A percentile compares a stretch with the other conserved stretches of the same genome.
These are phyloP conservation scores for Puccinia triticina DNA, from an alignment of 1,284 basidiomycete species.

Conservation along the genomic window DNA sequence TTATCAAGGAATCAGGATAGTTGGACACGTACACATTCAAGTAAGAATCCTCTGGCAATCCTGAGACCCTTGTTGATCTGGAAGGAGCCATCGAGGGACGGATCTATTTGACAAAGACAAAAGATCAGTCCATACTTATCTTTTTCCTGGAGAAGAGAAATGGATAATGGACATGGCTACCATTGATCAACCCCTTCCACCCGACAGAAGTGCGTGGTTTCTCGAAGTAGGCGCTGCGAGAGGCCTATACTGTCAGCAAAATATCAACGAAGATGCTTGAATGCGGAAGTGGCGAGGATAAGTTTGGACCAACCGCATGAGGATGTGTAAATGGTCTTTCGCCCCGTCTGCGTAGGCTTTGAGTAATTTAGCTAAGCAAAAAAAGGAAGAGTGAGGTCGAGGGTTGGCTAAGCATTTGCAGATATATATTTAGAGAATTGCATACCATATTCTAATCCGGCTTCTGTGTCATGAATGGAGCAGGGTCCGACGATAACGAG, in stretches of 20 bases:
- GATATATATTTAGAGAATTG: neutral
- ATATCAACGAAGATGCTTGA: neutral
- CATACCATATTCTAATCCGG: slow-evolving; percentile 34
- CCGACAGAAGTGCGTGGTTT: slow-evolving; percentile 81
- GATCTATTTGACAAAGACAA: slow-evolving; percentile 62
- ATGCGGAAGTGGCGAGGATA: neutral
- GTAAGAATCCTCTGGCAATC: slow-evolving; percentile 82
- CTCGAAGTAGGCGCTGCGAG: slow-evolving; percentile 58
- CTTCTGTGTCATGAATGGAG: slow-evolving; percentile 60
- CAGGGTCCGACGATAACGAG: slow-evolving; percentile 84
- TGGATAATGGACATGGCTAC: slow-evolving; percentile 52
- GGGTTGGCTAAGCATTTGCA: neutral
- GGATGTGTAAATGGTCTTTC: slow-evolving; percentile 84
- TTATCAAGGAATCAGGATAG: neutral
- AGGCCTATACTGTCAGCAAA: neutral
- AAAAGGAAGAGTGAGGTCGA: neutral
- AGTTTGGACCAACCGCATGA: slow-evolving; percentile 67
- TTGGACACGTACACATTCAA: slow-evolving; percentile 65
- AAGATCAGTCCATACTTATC: neutral
- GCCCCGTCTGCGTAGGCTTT: slow-evolving; percentile 77
- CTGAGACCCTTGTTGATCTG: slow-evolving; percentile 95
- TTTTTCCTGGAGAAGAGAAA: neutral
- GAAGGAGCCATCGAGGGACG: slow-evolving; percentile 77
- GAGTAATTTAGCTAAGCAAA: slow-evolving; percentile 66
- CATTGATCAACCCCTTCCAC: slow-evolving; percentile 98